Conservation (phyloP, 306 rosid species). For the Cicer yamashitae region DNA sequence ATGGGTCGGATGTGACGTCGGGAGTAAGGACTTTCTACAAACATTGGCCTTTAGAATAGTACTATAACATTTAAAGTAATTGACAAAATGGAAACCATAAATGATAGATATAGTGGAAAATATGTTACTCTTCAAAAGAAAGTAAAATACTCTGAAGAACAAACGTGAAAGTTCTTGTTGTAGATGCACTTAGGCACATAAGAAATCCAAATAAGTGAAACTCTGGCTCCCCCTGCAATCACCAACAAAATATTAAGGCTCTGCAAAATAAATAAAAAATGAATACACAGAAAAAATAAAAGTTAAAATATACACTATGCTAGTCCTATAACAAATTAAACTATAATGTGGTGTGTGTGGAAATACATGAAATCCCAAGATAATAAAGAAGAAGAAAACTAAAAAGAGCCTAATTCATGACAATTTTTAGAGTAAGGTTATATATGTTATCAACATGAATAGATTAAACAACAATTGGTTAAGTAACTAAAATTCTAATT, state of each 20-base stretch:
- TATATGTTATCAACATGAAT: background rate
- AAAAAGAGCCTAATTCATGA: conserved; percentile 17
- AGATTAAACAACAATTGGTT: conserved; percentile 25
- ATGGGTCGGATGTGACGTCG: too few species aligned
- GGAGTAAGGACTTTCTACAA: background rate
- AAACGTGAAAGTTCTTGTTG: conserved; percentile 97
- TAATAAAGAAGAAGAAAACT: background rate
- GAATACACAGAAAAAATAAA: conserved; percentile 9
- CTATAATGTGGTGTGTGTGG: background rate
- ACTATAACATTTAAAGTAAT: conserved; percentile 11
- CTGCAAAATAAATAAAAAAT: conserved; percentile 32
- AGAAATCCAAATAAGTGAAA: conserved; percentile 90
- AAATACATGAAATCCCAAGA: conserved; percentile 27
- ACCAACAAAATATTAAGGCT: conserved; percentile 46
- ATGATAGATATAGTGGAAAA: conserved; percentile 35
- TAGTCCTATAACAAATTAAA: background rate
- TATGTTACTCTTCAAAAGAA: conserved; percentile 90
- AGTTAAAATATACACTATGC: conserved; percentile 35
- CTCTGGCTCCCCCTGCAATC: conserved; percentile 91
- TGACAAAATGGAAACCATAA: conserved; percentile 11
- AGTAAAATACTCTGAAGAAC: conserved; percentile 93
- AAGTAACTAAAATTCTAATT: background rate
- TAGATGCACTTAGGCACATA: conserved; percentile 92
- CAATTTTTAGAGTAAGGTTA: conserved; percentile 5
- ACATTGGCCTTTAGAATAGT: conserved; percentile 23